Evolutionary conservation across 2,329 filamentous ascomycete species (phyloP), one percentile per base, ranked within the genome.

Genomic region (Fusarium sp.): DNA sequence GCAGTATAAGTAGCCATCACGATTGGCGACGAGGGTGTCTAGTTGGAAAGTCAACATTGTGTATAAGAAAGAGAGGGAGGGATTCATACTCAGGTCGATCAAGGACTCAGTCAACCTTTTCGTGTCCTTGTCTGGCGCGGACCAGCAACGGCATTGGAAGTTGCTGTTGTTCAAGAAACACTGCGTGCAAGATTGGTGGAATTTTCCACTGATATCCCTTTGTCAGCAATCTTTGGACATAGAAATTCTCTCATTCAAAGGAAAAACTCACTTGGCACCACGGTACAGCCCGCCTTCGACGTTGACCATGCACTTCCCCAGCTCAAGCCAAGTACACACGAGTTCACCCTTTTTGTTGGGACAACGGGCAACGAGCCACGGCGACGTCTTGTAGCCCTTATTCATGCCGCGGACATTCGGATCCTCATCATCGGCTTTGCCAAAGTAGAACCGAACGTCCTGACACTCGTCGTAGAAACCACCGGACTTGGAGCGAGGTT

Each of bases 231-330:
- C 2, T 3, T 6, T 5, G 7, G 6, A n/a, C 42, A 36, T 7
- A n/a, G n/a, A 8, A 44, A 3, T 17, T 18, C 14, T 5, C 22
- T 11, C n/a, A n/a, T 28, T n/a, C 4, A 14, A 7, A 10, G 3
- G 3, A 2, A 4, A 4, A 7, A 56, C 65, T 57, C 15, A 68
- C 57, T 49, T 56, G 1, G 38, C 22, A 11, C 49, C 60, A 5
- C 58, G 44, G 8, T 42, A 26, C 1, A 74, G 48, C 11, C 51
- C 42, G 17, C 71, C 71, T 10, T 61, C 39, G 4, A 40, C 11
- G 39, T 74, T 73, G 7, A 50, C 26, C 18, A 74, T 39, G 8
- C 71, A 74, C 7, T 64, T 54, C 8, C 66, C 66, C 15, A 73
- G 36, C 18, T 59, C 31, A n/a, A 73, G 44, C 50, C 49, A 64